Percentiles rank a stretch among this genome's conserved stretches.
Conservation (phyloP, 129 eudicot genomes). For the Chrysanthemum makinoi region DNA sequence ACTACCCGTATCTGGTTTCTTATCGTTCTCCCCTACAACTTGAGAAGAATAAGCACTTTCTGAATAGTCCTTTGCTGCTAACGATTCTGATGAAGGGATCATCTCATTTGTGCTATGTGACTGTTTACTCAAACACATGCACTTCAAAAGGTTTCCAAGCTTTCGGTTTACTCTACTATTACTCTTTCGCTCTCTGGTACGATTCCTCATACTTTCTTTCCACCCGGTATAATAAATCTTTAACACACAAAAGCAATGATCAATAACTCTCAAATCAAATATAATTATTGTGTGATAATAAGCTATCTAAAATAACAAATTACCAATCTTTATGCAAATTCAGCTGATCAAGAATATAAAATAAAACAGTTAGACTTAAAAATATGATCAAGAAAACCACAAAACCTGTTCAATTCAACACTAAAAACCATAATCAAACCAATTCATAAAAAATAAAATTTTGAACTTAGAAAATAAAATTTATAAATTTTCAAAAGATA, state of each 20-base stretch:
- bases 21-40: slow-evolving; percentile 46
- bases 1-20: slow-evolving; percentile 64
- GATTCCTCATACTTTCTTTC: slow-evolving; percentile 48
- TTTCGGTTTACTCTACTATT: slow-evolving; percentile 17
- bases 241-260: slow-evolving; percentile 29
- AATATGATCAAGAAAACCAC: not conserved
- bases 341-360: not conserved
- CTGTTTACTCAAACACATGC: slow-evolving; percentile 67
- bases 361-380: slow-evolving; percentile 27
- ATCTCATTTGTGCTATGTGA: slow-evolving; percentile 44
- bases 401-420: no score
- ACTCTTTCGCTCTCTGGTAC: slow-evolving; percentile 25
- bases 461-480: slow-evolving; percentile 12
- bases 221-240: slow-evolving; percentile 33
- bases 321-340: not conserved
- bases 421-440: not conserved
- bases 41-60: slow-evolving; percentile 47
- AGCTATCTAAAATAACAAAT: no score
- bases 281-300: no score
- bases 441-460: slow-evolving; percentile 9
- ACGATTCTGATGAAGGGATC: slow-evolving; percentile 59
- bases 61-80: slow-evolving; percentile 38
- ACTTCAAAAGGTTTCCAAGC: slow-evolving; percentile 51
- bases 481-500: not conserved
- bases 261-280: slow-evolving; percentile 13